A percentile compares a stretch with the other conserved stretches of the same genome.
Conservation (phyloP, 1,139 yeast genomes). For the Taiozyma sp. region DNA sequence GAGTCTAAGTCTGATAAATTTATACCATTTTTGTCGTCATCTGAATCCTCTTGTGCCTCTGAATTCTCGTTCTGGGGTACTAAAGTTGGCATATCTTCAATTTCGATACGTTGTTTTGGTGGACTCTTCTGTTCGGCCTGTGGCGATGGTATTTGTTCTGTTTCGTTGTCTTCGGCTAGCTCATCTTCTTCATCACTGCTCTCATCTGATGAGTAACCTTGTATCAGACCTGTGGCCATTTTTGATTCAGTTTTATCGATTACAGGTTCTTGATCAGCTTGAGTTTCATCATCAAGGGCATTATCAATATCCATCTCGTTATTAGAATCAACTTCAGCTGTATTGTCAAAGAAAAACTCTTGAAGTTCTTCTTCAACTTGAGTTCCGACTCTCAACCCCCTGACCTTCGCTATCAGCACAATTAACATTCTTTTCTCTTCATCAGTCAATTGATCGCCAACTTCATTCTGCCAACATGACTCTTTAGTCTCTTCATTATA, state of each 20-base stretch:
- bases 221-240: constrained; percentile 5
- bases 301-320: background rate
- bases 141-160: background rate
- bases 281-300: constrained; percentile 2
- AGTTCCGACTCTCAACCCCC: constrained; percentile 34
- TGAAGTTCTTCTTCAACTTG: constrained; percentile 7
- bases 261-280: background rate
- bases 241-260: background rate
- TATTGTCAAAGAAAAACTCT: constrained; percentile 1
- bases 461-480: constrained; percentile 32
- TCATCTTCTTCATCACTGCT: constrained; percentile 10
- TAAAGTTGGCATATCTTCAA: background rate
- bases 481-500: constrained; percentile 28
- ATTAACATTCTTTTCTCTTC: constrained; percentile 33
- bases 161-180: constrained; percentile 6
- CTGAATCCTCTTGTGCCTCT: constrained; percentile 11
- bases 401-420: constrained; percentile 36
- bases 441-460: constrained; percentile 25
- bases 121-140: background rate
- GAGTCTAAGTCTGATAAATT: constrained; percentile 12
- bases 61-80: constrained; percentile 5
- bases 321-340: background rate
- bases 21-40: constrained; percentile 13
- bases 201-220: constrained; percentile 19
- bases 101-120: background rate